phyloP scores from a whole-genome alignment of 1,284 basidiomycete genomes.

The Xerocomus minutiporus region DNA sequence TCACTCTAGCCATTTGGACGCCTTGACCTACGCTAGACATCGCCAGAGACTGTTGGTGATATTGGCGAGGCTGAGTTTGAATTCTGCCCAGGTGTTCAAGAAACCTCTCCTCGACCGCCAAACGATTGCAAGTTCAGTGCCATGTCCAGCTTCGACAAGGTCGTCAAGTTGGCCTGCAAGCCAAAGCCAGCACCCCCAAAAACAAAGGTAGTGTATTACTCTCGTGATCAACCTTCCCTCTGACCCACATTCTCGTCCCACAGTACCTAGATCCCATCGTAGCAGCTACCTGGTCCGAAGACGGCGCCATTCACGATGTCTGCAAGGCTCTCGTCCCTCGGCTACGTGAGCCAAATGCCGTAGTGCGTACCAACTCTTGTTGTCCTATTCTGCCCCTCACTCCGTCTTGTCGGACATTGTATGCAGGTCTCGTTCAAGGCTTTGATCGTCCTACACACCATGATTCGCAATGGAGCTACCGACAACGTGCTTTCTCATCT shows the following conservation, averaged over 20 bases:
- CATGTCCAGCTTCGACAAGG: conserved; percentile 81
- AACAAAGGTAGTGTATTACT: conserved; percentile 59
- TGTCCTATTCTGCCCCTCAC: conserved; percentile 3
- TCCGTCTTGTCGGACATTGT: not conserved
- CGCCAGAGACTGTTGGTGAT: not conserved
- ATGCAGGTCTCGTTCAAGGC: conserved; percentile 92
- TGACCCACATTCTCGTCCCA: conserved; percentile 1
- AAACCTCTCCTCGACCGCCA: too few relatives aligned
- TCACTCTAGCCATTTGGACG: too few relatives aligned
- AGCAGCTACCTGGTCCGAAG: conserved; percentile 89
- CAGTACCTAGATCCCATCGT: conserved; percentile 90
- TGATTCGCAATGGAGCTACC: conserved; percentile 91
- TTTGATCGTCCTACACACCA: conserved; percentile 89
- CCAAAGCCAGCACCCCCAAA: conserved; percentile 92
- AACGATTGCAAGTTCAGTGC: not conserved
- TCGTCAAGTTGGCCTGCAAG: conserved; percentile 90
- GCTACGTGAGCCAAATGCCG: conserved; percentile 85
- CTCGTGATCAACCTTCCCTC: not conserved
- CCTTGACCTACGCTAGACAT: not conserved
- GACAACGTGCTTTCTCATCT: conserved; percentile 87
- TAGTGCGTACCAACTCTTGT: conserved; percentile 50
- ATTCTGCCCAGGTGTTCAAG: conserved; percentile 2
- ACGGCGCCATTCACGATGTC: conserved; percentile 89
- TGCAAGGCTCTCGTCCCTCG: conserved; percentile 81
- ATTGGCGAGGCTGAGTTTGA: conserved; percentile 25